Percentiles rank a stretch among this genome's conserved stretches.
phyloP scores from a whole-genome alignment of 805 yeast species.

The Kuraishia floccosa region DNA sequence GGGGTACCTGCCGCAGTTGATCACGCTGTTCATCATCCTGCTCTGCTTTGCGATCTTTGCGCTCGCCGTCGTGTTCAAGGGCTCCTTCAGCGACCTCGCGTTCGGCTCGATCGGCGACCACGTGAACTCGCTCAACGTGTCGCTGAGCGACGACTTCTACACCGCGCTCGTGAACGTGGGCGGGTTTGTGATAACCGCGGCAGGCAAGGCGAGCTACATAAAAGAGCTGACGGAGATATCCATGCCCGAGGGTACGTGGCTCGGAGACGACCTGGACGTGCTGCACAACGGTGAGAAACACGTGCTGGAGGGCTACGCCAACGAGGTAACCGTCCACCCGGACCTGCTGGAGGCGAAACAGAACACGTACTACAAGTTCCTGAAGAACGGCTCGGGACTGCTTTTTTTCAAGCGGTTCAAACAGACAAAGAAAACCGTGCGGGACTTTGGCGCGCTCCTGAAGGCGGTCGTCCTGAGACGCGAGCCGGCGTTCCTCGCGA shows the following conservation, averaged over 20 bases:
- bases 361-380: not conserved
- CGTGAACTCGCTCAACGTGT: constrained; percentile 24
- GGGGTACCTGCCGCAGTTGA: constrained; percentile 59
- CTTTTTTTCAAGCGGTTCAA: not conserved
- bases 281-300: not conserved
- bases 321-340: constrained; percentile 2
- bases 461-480: constrained; percentile 1
- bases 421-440: not conserved
- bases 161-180: constrained; percentile 51
- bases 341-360: constrained; percentile 1
- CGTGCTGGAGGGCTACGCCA: constrained; percentile 2
- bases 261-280: constrained; percentile 20
- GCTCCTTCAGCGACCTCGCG: constrained; percentile 18
- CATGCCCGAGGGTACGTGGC: constrained; percentile 43
- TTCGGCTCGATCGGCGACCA: constrained; percentile 21
- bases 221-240: constrained; percentile 40
- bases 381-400: not conserved
- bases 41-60: constrained; percentile 43
- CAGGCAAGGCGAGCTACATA: constrained; percentile 55
- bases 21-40: constrained; percentile 35
- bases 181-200: constrained; percentile 51
- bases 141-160: constrained; percentile 52
- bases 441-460: not conserved
- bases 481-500: not conserved
- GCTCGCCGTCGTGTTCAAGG: constrained; percentile 52